Conservation (phyloP, 2,329 filamentous ascomycete genomes). For the Cytospora schulzeri region DNA sequence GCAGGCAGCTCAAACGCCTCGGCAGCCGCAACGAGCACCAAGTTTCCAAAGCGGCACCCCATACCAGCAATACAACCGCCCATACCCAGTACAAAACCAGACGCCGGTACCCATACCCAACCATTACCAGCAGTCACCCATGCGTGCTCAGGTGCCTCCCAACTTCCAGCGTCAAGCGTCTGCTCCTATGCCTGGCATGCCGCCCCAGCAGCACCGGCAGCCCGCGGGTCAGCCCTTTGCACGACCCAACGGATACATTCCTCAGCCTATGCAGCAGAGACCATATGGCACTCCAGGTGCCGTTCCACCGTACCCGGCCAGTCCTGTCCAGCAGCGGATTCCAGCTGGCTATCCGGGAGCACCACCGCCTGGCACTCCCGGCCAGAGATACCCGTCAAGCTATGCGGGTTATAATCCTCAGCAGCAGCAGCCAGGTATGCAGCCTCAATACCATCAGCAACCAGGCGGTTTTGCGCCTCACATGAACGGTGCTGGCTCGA, state of each 20-base stretch:
- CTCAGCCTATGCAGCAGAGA: constrained; percentile 52
- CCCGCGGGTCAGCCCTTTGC: constrained; percentile 51
- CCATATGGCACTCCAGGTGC: constrained; percentile 48
- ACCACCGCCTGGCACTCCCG: constrained; percentile 45
- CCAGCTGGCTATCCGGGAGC: constrained; percentile 44
- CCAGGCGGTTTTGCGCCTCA: constrained; percentile 43
- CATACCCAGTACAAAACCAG: constrained; percentile 52
- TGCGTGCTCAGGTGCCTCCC: constrained; percentile 43
- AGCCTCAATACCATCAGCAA: constrained; percentile 33
- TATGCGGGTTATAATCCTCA: constrained; percentile 34
- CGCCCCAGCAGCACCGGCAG: constrained; percentile 43
- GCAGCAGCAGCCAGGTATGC: constrained; percentile 31
- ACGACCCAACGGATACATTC: constrained; percentile 49
- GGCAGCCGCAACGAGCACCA: constrained; percentile 43
- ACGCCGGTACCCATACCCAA: constrained; percentile 46
- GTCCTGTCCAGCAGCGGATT: constrained; percentile 46
- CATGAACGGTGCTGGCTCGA: constrained; percentile 46
- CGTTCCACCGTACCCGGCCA: constrained; percentile 50
- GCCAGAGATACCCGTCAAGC: constrained; percentile 42
- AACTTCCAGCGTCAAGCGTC: constrained; percentile 42
- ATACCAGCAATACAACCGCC: constrained; percentile 50
- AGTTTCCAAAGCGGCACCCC: constrained; percentile 41
- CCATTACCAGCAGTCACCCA: constrained; percentile 49
- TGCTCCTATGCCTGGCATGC: constrained; percentile 41
- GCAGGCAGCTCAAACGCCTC: constrained; percentile 35